phyloP scores from a whole-genome alignment of 2,329 filamentous ascomycete genomes.

The Colletotrichum ledebouriae region DNA sequence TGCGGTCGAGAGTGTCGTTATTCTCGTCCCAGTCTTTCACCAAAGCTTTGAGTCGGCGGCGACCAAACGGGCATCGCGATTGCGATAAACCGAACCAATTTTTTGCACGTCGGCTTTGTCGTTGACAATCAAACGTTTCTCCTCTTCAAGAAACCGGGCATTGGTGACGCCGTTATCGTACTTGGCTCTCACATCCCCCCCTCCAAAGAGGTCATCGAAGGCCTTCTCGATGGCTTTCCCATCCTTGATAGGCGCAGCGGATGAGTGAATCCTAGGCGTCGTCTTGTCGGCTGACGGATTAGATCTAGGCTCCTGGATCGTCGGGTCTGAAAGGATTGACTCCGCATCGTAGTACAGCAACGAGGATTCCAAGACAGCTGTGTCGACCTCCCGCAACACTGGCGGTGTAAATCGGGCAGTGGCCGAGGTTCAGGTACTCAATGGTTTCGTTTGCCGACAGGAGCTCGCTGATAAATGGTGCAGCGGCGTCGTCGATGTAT shows the following conservation, averaged over 20 bases:
- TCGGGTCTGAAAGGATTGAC: constrained; percentile 53
- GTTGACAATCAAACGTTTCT: constrained; percentile 56
- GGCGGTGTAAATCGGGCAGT: constrained; percentile 51
- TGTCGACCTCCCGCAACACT: constrained; percentile 47
- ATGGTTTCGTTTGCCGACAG: constrained; percentile 51
- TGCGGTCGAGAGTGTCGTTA: constrained; percentile 54
- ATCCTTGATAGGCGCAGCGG: constrained; percentile 21
- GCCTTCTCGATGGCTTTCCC: constrained; percentile 45
- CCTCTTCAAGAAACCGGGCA: constrained; percentile 51
- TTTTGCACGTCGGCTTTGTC: constrained; percentile 56
- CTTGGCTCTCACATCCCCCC: constrained; percentile 49
- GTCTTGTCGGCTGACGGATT: constrained; percentile 45
- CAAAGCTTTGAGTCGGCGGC: constrained; percentile 52
- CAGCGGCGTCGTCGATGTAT: constrained; percentile 57
- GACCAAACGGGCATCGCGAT: constrained; percentile 54
- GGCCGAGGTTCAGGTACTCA: constrained; percentile 58
- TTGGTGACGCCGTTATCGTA: constrained; percentile 52
- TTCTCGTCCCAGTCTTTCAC: constrained; percentile 57
- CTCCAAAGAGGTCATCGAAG: constrained; percentile 49
- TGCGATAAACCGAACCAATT: constrained; percentile 60
- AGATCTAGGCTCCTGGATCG: constrained; percentile 45
- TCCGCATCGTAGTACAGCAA: constrained; percentile 55
- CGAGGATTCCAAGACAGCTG: constrained; percentile 49
- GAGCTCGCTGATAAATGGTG: constrained; percentile 52
- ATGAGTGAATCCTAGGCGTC: constrained; percentile 29